Conservation (phyloP, 345 rosid species). For the Gossypium ekmanianum region DNA sequence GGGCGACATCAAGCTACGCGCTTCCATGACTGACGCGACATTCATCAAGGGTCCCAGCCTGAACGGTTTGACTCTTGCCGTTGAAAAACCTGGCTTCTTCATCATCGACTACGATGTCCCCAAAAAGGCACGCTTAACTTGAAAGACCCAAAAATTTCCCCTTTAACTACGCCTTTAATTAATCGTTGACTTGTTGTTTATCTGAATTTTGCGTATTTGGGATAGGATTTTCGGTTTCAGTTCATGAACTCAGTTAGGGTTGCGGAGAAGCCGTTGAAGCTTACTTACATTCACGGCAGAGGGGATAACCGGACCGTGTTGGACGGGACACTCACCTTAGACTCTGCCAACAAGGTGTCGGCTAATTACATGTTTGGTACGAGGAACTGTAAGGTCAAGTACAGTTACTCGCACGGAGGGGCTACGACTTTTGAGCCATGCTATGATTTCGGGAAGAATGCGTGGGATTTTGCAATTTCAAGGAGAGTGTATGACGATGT, state of each 20-base stretch:
- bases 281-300: slow-evolving; percentile 73
- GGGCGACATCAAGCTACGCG: slow-evolving; percentile 71
- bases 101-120: slow-evolving; percentile 77
- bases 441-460: slow-evolving; percentile 67
- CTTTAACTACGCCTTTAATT: background rate
- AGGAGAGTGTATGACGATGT: slow-evolving; percentile 56
- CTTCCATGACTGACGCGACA: slow-evolving; percentile 81
- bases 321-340: slow-evolving; percentile 59
- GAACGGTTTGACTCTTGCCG: slow-evolving; percentile 64
- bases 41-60: slow-evolving; percentile 71
- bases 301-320: slow-evolving; percentile 60
- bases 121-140: slow-evolving; percentile 42
- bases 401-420: slow-evolving; percentile 60
- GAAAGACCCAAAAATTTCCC: background rate
- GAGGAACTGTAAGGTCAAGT: slow-evolving; percentile 76
- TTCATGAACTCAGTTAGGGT: slow-evolving; percentile 74
- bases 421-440: slow-evolving; percentile 70
- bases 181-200: background rate
- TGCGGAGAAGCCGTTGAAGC: slow-evolving; percentile 73
- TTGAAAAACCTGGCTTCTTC: slow-evolving; percentile 86
- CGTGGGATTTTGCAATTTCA: slow-evolving; percentile 80
- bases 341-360: slow-evolving; percentile 71
- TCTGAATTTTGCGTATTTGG: slow-evolving; percentile 10
- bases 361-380: slow-evolving; percentile 74
- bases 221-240: slow-evolving; percentile 87